Base-by-base conservation (phyloP, 2,329 filamentous ascomycete genomes). In the Trichocomaceae sp. region DNA sequence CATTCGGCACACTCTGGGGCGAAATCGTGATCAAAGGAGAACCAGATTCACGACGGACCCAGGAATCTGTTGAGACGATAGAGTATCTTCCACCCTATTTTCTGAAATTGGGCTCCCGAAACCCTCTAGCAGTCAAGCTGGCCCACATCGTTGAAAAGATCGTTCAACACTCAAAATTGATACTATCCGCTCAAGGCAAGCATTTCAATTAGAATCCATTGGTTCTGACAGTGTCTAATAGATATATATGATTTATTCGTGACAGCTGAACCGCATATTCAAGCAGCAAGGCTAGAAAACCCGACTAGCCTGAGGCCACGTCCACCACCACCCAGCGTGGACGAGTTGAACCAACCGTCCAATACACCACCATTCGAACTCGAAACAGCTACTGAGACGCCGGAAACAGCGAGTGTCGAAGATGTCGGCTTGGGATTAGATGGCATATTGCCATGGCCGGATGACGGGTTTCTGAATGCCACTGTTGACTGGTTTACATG, bases 381-480 rank as follows among this genome's bases (percentile, higher is more conserved):
- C 5, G 23, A 13, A 5, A 23, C 45, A 47, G 45, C 13, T 33
- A 47, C 33, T 47, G 45, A 47, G 26, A 12, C 45, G 10, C n/a
- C n/a, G 26, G 26, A 47, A 3, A 29, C 22, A 13, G 45, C 45
- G 29, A 47, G 45, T 17, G 23, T 8, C 29, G 45, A 47, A 26
- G 23, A 47, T 47, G 23, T 47, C 29, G 45, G 31, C n/a, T 47
- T 31, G 1, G 23, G 33, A 33, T 15, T 47, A 47, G 45, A 45
- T 45, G 10, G 42, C 22, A 2, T 22, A 20, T 45, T 45, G 15
- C 6, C 42, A 45, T 45, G 33, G 33, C 33, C 42, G 15, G 42
- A 47, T 23, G 45, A 47, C 17, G 45, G 45, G 5, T 47, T 47
- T 47, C 45, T 47, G 23, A 47, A 47, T 33, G 45, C 45, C 29